phyloP scores from a whole-genome alignment of 2,329 filamentous ascomycete genomes.

The Metarhizium album region DNA sequence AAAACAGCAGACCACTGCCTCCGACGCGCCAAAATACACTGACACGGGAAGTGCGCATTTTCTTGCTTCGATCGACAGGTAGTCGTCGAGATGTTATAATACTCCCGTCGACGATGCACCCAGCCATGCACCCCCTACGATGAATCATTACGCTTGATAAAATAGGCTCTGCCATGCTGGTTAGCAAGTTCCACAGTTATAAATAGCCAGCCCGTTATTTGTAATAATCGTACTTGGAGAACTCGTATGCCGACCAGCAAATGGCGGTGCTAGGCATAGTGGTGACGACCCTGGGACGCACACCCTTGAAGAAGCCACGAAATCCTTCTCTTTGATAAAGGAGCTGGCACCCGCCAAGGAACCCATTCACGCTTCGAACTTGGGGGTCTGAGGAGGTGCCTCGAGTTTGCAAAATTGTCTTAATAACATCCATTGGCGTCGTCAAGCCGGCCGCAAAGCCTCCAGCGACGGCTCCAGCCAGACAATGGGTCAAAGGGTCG shows the following conservation, averaged over 20 bases:
- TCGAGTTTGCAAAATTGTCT: slow-evolving; percentile 90
- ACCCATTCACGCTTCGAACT: slow-evolving; percentile 72
- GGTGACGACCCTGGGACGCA: slow-evolving; percentile 82
- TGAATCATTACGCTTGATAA: slow-evolving; percentile 42
- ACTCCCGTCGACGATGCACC: not conserved
- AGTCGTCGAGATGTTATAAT: too few relatives aligned
- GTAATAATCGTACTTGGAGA: slow-evolving; percentile 49
- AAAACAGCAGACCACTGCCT: not conserved
- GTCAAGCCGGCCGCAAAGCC: slow-evolving; percentile 89
- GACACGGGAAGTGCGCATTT: not conserved
- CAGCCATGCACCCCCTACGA: slow-evolving; percentile 16
- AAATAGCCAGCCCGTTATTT: not conserved
- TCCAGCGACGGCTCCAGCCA: slow-evolving; percentile 84
- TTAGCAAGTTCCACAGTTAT: not conserved
- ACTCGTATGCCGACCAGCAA: slow-evolving; percentile 78
- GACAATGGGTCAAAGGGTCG: slow-evolving; percentile 87
- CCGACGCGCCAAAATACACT: not conserved
- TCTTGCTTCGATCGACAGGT: not conserved
- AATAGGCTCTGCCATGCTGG: slow-evolving; percentile 40
- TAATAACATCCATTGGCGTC: slow-evolving; percentile 95
- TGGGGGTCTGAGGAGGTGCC: slow-evolving; percentile 74
- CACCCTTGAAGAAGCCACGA: slow-evolving; percentile 83
- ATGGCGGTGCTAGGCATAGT: slow-evolving; percentile 99
- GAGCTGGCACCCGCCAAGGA: slow-evolving; percentile 67
- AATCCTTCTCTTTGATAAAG: slow-evolving; percentile 77